Evolutionary conservation across 192 early-diverging fungal genomes (phyloP), one percentile per base, ranked within the genome.

Genomic region (Coemansia sp.): DNA sequence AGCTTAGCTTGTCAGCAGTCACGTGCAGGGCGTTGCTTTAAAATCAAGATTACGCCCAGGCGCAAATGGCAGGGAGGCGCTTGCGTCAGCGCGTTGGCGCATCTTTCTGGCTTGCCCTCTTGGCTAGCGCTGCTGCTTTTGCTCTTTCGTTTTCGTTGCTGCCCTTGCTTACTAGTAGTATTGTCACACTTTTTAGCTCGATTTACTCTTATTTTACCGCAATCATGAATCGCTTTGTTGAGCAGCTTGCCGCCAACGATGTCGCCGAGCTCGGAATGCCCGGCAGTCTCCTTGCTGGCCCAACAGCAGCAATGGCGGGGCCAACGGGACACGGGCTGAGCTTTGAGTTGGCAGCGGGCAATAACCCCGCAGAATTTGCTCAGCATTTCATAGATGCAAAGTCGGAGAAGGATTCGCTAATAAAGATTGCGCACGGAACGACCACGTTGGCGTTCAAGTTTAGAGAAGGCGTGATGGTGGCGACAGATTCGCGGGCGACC

Each of bases 391-490:
- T 89, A 3, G 85, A 88, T 53, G 82, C 81, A 34, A 70, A 72
- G 50, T 85, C 88, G 11, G 87, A 80, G 21, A 81, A 86, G 33
- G 85, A 91, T 50, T 84, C 87, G 66, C 77, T 83, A 38, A 91
- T 99, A 66, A 90, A 94, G 62, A 88, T 97, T 53, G 85, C 85
- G 47, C 90, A 99, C 71, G 97, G 97, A 63, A 99, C 97, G 8
- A 99, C 97, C 4, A 99, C 97, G 0, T 77, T 99, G 37, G 94
- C 94, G 32, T 99, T 99, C 83, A 91, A 95, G 73, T 99, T 94
- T 79, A 82, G 89, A 50, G 81, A 85, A 34, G 97, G 97, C 31
- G 87, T 99, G 33, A 82, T 99, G 36, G 90, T 99, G 22, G 89
- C 90, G 11, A 92, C 92, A 8, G 97, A 99, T 80, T 99, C 95